phyloP scores from a whole-genome alignment of 1,284 basidiomycete species.

The Melampsora larici-populina region DNA sequence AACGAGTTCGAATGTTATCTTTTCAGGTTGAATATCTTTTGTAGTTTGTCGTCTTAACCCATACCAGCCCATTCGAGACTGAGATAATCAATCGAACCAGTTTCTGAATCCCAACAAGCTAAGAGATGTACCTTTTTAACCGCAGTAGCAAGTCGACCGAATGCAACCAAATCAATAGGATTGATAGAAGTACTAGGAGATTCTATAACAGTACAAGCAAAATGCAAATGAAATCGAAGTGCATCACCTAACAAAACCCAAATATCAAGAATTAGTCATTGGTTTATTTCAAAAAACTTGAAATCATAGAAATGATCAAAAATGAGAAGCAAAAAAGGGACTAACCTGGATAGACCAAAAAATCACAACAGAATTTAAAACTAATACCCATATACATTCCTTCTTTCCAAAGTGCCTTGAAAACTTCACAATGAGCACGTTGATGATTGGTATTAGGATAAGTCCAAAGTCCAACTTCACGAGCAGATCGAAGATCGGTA shows the following conservation, averaged over 20 bases:
- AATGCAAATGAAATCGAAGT: constrained; percentile 93
- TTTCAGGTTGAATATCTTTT: not conserved
- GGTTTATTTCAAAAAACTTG: not conserved
- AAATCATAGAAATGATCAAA: not conserved
- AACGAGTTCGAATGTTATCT: no score
- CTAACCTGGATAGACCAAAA: constrained; percentile 89
- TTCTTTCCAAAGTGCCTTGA: constrained; percentile 72
- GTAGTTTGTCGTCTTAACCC: constrained; percentile 10
- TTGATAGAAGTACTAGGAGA: constrained; percentile 63
- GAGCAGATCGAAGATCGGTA: constrained; percentile 63
- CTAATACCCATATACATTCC: constrained; percentile 82
- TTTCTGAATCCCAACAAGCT: constrained; percentile 59
- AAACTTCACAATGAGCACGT: constrained; percentile 71
- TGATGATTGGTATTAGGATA: constrained; percentile 68
- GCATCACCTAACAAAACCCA: constrained; percentile 69
- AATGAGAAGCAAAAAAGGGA: no score
- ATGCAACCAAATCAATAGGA: constrained; percentile 90
- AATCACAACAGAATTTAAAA: constrained; percentile 91
- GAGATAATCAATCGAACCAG: constrained; percentile 13
- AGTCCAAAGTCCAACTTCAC: constrained; percentile 68
- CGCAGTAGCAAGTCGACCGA: constrained; percentile 89
- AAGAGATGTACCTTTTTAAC: constrained; percentile 95
- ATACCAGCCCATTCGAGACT: constrained; percentile 43
- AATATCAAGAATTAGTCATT: constrained; percentile 10
- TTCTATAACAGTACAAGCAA: constrained; percentile 75